Evolutionary conservation across 306 rosid species (phyloP), one percentile per base, ranked within the genome.

Genomic region (Lathyrus tuberosus): DNA sequence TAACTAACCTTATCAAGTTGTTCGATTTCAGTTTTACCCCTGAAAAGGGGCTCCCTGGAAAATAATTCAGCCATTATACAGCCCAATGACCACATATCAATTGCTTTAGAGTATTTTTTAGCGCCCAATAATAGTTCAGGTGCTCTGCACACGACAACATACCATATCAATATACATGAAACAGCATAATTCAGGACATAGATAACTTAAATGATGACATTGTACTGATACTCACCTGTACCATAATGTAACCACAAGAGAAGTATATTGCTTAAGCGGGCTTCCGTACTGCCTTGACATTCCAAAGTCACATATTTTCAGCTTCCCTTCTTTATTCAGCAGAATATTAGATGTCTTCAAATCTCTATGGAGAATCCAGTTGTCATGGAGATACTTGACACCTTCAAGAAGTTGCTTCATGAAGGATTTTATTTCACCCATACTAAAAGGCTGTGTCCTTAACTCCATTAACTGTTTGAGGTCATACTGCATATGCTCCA

Each of bases 61-160:
- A 95, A 48, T 71, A 91, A 67, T 70, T 95, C 99, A 6, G 95
- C 97, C 97, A 95, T 88, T 81, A 95, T 87, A 67, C 99, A 95
- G 20, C 99, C 99, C 46, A 91, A 85, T 0, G 99, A 95, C 99
- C 99, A 95, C 96, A 95, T 83, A 70, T 95, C 99, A 77, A 95
- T 83, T 8, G 99, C 97, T 1, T 96, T 95, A 7, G 99, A 95
- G 82, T 95, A 95, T 70, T 89, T 86, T 56, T 80, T 86, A 20
- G 85, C 54, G 0, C 97, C 97, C 26, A 95, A 58, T 38, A 95
- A 78, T 17, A 95, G 85, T 72, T 95, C 99, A 56, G 99, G 99
- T 17, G 99, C 96, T 64, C 99, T 88, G 88, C 80, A 81, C 2
- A 68, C 30, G 20, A 42, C 62, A 67, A 4, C 3, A 31, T 3